Conservation (phyloP, 106 monocot genomes). For the Gastrodia elata region DNA sequence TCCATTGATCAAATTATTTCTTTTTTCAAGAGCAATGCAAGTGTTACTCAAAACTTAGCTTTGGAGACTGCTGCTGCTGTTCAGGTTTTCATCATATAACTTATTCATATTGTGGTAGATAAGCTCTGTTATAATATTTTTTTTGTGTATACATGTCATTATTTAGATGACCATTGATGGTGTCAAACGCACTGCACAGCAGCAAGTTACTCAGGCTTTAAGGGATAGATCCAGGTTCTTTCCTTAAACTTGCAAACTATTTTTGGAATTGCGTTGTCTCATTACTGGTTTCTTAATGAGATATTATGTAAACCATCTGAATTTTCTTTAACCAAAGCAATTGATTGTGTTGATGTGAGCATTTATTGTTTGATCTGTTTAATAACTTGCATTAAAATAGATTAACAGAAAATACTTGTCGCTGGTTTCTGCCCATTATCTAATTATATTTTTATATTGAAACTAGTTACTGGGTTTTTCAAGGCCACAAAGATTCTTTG, state of each 20-base stretch:
- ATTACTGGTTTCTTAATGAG: not conserved
- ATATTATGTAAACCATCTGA: not conserved
- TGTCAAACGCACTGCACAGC: slow-evolving; percentile 85
- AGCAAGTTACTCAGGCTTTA: slow-evolving; percentile 62
- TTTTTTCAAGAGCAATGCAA: slow-evolving; percentile 77
- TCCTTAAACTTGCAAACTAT: slow-evolving; percentile 10
- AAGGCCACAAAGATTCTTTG: not conserved
- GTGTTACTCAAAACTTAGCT: slow-evolving; percentile 74
- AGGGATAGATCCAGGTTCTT: slow-evolving; percentile 81
- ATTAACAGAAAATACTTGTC: not conserved
- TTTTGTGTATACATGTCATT: slow-evolving; percentile 8
- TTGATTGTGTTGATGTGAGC: not conserved
- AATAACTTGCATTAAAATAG: not conserved
- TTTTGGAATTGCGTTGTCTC: not conserved
- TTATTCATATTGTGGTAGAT: not conserved
- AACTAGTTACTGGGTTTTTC: not conserved
- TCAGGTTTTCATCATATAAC: slow-evolving; percentile 42
- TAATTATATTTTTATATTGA: not conserved
- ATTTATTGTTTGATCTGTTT: too few relatives aligned
- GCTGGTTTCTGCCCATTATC: not conserved
- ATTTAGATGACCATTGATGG: slow-evolving; percentile 89
- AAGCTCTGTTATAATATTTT: not conserved
- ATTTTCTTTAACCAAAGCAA: not conserved
- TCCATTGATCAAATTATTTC: slow-evolving; percentile 72
- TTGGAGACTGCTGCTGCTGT: slow-evolving; percentile 89